These are phyloP conservation scores for Candida tammaniensis DNA, from an alignment of 805 yeast species.

Conservation along the genomic window DNA sequence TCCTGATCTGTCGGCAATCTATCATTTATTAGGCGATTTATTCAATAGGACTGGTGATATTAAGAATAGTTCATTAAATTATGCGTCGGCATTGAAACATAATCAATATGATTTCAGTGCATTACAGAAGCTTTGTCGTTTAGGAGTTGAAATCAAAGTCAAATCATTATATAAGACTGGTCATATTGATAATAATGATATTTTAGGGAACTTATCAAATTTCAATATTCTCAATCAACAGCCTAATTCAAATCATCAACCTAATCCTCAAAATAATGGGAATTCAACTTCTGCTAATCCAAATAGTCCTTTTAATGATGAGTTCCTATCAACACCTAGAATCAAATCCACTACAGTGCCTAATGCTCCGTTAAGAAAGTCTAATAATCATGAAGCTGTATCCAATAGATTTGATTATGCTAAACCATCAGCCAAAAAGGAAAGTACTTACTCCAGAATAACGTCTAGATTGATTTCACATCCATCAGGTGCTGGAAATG, in stretches of 20 bases:
- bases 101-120: conserved; percentile 90
- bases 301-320: conserved; percentile 7
- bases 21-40: conserved; percentile 67
- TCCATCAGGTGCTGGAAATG: too few relatives aligned
- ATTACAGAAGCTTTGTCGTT: conserved; percentile 65
- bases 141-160: conserved; percentile 69
- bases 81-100: conserved; percentile 62
- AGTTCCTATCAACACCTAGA: conserved; percentile 26
- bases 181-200: conserved; percentile 2
- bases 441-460: conserved; percentile 42
- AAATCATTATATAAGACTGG: conserved; percentile 34
- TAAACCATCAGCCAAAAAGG: conserved; percentile 26
- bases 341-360: conserved; percentile 25
- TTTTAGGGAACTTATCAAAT: neutral
- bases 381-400: conserved; percentile 7
- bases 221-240: too few relatives aligned
- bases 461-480: conserved; percentile 49
- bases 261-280: too few relatives aligned
- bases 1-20: conserved; percentile 74
- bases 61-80: conserved; percentile 63
- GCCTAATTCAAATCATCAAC: too few relatives aligned
- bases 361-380: conserved; percentile 38
- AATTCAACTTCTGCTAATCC: neutral
- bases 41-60: conserved; percentile 56
- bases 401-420: conserved; percentile 27